phyloP scores from a whole-genome alignment of 805 yeast genomes.

The Yamadazyma sp. region DNA sequence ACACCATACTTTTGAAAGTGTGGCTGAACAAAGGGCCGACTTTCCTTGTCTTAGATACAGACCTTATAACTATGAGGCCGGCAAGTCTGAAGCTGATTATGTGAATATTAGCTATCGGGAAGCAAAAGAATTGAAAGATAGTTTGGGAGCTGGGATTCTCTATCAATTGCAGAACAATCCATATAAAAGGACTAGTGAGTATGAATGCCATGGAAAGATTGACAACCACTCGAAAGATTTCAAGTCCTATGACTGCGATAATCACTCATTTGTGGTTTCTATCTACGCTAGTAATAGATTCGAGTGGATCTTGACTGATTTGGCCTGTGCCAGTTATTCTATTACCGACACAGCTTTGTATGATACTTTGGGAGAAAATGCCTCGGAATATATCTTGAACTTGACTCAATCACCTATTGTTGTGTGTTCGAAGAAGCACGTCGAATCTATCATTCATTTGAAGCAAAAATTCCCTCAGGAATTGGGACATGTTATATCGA shows the following conservation, averaged over 20 bases:
- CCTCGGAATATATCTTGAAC: slow-evolving; percentile 33
- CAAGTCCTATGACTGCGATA: slow-evolving; percentile 27
- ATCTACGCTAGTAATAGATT: slow-evolving; percentile 34
- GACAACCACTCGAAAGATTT: slow-evolving; percentile 24
- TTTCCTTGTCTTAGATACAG: slow-evolving; percentile 40
- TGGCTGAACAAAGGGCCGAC: slow-evolving; percentile 24
- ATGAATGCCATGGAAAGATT: slow-evolving; percentile 29
- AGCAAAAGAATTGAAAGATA: slow-evolving; percentile 42
- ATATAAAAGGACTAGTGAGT: slow-evolving; percentile 17
- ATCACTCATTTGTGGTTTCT: slow-evolving; percentile 29
- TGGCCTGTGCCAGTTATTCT: slow-evolving; percentile 32
- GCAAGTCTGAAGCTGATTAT: slow-evolving; percentile 34
- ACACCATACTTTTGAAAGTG: slow-evolving; percentile 30
- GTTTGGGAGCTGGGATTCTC: slow-evolving; percentile 54
- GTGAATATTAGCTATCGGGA: slow-evolving; percentile 43
- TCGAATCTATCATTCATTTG: slow-evolving; percentile 47
- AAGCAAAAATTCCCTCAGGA: slow-evolving; percentile 31
- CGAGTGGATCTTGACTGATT: slow-evolving; percentile 40
- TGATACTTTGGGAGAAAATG: slow-evolving; percentile 39
- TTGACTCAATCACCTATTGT: slow-evolving; percentile 45
- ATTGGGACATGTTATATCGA: slow-evolving; percentile 45
- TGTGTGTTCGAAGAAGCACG: slow-evolving; percentile 52
- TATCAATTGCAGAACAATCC: slow-evolving; percentile 33
- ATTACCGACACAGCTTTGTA: slow-evolving; percentile 41
- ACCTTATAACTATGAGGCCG: slow-evolving; percentile 31